These are phyloP conservation scores for Suillus variegatus DNA, from an alignment of 768 basidiomycete genomes.

Conservation along the genomic window DNA sequence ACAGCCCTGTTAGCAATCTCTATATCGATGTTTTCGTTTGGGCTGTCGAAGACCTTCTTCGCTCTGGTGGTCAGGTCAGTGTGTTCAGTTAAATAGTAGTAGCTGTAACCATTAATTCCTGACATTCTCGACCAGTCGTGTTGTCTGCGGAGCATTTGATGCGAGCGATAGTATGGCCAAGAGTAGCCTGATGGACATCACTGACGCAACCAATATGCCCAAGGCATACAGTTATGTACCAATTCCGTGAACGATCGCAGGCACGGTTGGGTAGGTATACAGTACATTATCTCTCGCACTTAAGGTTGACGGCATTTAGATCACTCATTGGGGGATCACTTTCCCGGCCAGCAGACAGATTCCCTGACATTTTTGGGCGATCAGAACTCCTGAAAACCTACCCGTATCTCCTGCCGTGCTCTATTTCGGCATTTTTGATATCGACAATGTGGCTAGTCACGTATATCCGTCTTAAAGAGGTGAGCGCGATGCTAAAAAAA, in stretches of 20 bases:
- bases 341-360: slow-evolving; percentile 64
- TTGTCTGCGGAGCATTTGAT: slow-evolving; percentile 47
- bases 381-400: slow-evolving; percentile 58
- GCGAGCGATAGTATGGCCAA: slow-evolving; percentile 56
- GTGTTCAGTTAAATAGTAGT: neutral
- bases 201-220: slow-evolving; percentile 30
- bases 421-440: slow-evolving; percentile 58
- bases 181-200: slow-evolving; percentile 42
- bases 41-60: slow-evolving; percentile 42
- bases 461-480: slow-evolving; percentile 57
- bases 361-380: slow-evolving; percentile 58
- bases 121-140: slow-evolving; percentile 32
- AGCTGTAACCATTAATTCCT: neutral
- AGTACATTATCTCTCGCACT: neutral
- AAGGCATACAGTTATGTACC: slow-evolving; percentile 62
- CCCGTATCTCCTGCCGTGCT: slow-evolving; percentile 75
- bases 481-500: slow-evolving; percentile 12
- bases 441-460: slow-evolving; percentile 50
- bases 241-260: slow-evolving; percentile 42
- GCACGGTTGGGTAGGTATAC: slow-evolving; percentile 40
- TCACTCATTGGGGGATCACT: slow-evolving; percentile 61
- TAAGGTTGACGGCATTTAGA: slow-evolving; percentile 33
- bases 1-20: slow-evolving; percentile 45
- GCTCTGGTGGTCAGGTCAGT: slow-evolving; percentile 18
- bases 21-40: slow-evolving; percentile 47